A percentile compares a stretch with the other conserved stretches of the same genome.
These are phyloP conservation scores for Symmetrospora coprosmae DNA, from an alignment of 768 basidiomycete genomes.

Conservation along the genomic window DNA sequence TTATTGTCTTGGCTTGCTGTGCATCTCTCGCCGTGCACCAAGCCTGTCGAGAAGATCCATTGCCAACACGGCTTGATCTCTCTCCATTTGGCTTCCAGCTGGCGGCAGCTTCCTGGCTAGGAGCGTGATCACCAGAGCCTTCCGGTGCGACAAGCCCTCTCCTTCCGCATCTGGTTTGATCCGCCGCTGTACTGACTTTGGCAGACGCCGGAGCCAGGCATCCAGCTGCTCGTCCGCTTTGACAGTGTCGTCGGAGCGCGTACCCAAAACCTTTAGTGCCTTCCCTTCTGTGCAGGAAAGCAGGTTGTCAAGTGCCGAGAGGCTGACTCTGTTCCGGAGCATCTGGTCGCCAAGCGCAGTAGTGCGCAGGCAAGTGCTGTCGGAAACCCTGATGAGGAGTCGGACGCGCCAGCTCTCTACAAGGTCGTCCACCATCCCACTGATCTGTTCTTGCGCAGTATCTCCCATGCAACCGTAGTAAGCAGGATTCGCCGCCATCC, in stretches of 20 bases:
- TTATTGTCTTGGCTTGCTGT: too few species aligned
- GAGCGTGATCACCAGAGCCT: conserved; percentile 2
- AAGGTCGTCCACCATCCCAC: conserved; percentile 1
- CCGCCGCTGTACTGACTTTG: conserved; percentile 11
- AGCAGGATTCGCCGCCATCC: neutral
- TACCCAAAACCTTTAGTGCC: too few species aligned
- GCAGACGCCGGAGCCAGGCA: neutral
- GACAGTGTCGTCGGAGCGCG: neutral
- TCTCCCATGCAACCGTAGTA: conserved; percentile 3
- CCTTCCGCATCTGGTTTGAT: neutral
- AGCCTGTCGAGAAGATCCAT: neutral
- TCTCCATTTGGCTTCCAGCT: neutral
- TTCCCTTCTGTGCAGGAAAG: neutral
- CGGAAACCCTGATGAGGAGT: neutral
- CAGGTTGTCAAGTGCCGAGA: neutral
- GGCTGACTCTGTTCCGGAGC: neutral
- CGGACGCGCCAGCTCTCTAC: neutral
- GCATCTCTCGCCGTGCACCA: too few species aligned
- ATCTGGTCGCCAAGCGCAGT: conserved; percentile 5
- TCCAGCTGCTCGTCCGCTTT: neutral
- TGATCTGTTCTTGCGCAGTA: neutral
- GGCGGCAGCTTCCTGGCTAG: conserved; percentile 9
- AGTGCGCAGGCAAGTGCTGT: neutral
- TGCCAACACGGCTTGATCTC: neutral
- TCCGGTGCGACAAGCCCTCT: neutral